Base-by-base conservation (phyloP, 495 filamentous ascomycete genomes). In the Penicillium subrubescens region DNA sequence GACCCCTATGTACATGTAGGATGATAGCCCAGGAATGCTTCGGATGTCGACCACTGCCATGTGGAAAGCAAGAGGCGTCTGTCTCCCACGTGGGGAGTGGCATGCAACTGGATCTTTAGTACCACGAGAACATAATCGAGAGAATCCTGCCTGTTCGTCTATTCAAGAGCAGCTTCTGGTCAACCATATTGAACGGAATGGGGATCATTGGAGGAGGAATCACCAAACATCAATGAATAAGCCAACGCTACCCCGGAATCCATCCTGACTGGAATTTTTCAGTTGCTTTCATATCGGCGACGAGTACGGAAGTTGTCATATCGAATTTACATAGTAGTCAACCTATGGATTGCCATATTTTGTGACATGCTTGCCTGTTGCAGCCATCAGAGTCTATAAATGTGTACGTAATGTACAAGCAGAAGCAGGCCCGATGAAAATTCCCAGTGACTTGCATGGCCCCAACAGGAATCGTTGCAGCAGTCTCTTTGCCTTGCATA, bases 391-490 rank as follows among this genome's bases (percentile, higher is more conserved):
- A 46, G 44, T 23, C 19, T 48, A 14, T 23, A 48, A 14, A n/a
- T 0, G 21, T 12, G 10, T 25, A 23, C 44, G n/a, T 52, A 10
- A 62, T 61, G 62, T 62, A 34, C 15, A 29, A 23, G 63, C 62
- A 62, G 69, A 29, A 23, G 63, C 62, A 62, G 69, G 25, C 66
- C 56, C 23, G 63, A 69, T 67, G 44, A 25, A 27, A 70, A 67
- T 64, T 35, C 25, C 23, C 54, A 31, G 55, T 62, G 68, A 61
- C 57, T 63, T 70, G 48, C 48, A 52, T 31, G 19, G n/a, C 2
- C 43, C 43, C 43, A 46, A 17, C n/a, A 5, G 19, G n/a, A 46
- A 46, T 46, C 19, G 43, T 21, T 4, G 57, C 62, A 66, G 48
- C 39, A n/a, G 31, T 8, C 67, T 51, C 60, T 48, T 48, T 10